Evolutionary conservation across 2,329 filamentous ascomycete species (phyloP), one percentile per base, ranked within the genome.

Genomic region (Verticillium albo-atrum): DNA sequence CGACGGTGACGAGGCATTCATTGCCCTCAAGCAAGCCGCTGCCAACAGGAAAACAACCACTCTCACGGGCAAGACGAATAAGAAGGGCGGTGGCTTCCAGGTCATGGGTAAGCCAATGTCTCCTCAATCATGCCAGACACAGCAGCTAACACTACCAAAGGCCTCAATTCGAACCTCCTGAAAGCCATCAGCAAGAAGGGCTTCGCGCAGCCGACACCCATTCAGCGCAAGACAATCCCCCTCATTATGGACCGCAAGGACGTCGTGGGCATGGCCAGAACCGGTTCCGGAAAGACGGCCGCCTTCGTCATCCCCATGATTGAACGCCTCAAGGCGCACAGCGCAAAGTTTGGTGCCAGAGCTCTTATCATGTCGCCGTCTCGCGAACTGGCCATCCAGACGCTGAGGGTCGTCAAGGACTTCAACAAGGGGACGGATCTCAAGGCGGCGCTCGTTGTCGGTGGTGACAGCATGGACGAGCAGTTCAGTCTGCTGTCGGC

Each of bases 271-370:
- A 99, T 99, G 95, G 95, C 95, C 7, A 84, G 96, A 65, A 99
- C 96, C n/a, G 95, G 95, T 72, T 98, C 93, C 23, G 95, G 95
- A 78, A 99, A 99, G 80, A 99, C 96, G 1, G 95, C 93, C 1
- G 95, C 95, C 25, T 99, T 99, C 74, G 92, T 98, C 27, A 96
- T 99, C 64, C 95, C 95, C 51, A 97, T 99, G 94, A 92, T 99
- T 62, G 92, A 99, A 78, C 90, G 89, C 65, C 79, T 99, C 62
- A 96, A 93, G 74, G 84, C 86, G 26, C 96, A 99, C 74, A 96
- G 90, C 70, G 88, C 88, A 30, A 89, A 89, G 68, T 88, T 98
- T 64, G 95, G 96, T 57, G 87, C 92, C 52, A 85, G 95, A 68
- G 95, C 89, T 14, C 79, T 99, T 61, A 89, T 99, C 63, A 76